Conservation (phyloP, 2,329 filamentous ascomycete genomes). For the Talaromyces sp. region DNA sequence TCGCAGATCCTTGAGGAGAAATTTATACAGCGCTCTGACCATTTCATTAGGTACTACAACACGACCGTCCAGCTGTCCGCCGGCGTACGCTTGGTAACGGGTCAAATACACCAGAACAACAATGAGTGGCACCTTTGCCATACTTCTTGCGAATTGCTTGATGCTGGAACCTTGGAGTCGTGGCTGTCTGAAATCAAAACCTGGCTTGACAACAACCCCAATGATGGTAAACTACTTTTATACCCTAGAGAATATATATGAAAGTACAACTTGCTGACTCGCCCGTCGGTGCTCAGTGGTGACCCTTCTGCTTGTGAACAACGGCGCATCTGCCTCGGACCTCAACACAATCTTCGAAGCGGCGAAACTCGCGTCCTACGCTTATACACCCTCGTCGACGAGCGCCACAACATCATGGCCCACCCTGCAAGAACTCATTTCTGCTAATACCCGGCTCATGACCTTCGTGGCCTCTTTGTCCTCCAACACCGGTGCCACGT, state of each 20-base stretch:
- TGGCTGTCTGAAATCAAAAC: slow-evolving; percentile 61
- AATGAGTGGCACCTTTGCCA: slow-evolving; percentile 65
- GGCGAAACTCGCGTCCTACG: slow-evolving; percentile 57
- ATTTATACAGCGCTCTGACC: neutral
- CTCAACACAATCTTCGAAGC: slow-evolving; percentile 52
- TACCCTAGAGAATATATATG: slow-evolving; percentile 2
- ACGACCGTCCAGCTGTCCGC: slow-evolving; percentile 65
- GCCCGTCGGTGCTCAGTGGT: slow-evolving; percentile 48
- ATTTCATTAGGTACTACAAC: slow-evolving; percentile 49
- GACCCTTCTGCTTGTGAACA: slow-evolving; percentile 69
- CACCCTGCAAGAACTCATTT: slow-evolving; percentile 65
- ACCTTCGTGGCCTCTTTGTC: slow-evolving; percentile 59
- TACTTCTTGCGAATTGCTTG: slow-evolving; percentile 59
- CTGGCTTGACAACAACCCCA: slow-evolving; percentile 65
- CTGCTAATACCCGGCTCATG: slow-evolving; percentile 59
- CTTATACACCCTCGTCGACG: slow-evolving; percentile 51
- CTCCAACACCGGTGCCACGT: slow-evolving; percentile 30
- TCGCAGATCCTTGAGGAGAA: neutral
- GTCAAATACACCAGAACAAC: slow-evolving; percentile 62
- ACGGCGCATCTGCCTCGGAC: slow-evolving; percentile 50
- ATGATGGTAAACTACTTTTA: slow-evolving; percentile 45
- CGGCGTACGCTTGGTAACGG: slow-evolving; percentile 65
- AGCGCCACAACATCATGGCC: slow-evolving; percentile 55
- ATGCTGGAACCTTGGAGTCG: slow-evolving; percentile 59
- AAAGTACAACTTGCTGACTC: neutral